A percentile compares a stretch with the other conserved stretches of the same genome.
Conservation (phyloP, 2,329 filamentous ascomycete genomes). For the Daldinia sp. region DNA sequence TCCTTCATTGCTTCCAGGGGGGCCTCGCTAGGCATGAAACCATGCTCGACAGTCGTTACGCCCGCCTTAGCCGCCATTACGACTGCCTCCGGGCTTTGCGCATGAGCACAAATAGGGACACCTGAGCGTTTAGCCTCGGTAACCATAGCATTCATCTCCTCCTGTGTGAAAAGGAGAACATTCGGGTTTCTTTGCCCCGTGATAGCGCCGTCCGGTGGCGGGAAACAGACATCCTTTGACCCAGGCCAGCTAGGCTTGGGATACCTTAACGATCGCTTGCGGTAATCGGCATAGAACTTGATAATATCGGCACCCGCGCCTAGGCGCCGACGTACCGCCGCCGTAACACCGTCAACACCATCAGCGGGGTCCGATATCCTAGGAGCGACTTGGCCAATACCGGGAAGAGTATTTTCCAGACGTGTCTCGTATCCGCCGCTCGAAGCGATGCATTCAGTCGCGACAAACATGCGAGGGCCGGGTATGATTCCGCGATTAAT, state of each 20-base stretch:
- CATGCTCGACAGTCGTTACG: constrained; percentile 59
- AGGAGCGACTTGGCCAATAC: constrained; percentile 46
- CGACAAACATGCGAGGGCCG: constrained; percentile 64
- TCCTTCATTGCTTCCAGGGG: constrained; percentile 55
- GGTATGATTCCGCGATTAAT: constrained; percentile 63
- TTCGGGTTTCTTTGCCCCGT: constrained; percentile 50
- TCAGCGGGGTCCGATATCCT: constrained; percentile 56
- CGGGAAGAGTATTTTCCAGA: constrained; percentile 52
- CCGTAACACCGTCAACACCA: constrained; percentile 55
- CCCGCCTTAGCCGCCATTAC: constrained; percentile 57
- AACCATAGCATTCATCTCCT: constrained; percentile 60
- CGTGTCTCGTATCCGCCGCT: constrained; percentile 59
- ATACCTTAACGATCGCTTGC: constrained; percentile 54
- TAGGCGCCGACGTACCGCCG: constrained; percentile 56
- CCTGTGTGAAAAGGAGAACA: constrained; percentile 56
- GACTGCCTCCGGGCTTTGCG: constrained; percentile 52
- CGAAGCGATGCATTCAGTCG: constrained; percentile 59
- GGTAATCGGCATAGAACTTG: constrained; percentile 62
- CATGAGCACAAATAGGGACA: constrained; percentile 55
- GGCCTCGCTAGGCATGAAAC: constrained; percentile 49
- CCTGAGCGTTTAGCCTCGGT: constrained; percentile 53
- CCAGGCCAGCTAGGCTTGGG: constrained; percentile 46
- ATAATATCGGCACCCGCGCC: constrained; percentile 59
- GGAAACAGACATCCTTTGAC: constrained; percentile 46
- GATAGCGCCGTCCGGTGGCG: constrained; percentile 44